Conservation (phyloP, 2,329 filamentous ascomycete species). For the Biscogniauxia sp. region DNA sequence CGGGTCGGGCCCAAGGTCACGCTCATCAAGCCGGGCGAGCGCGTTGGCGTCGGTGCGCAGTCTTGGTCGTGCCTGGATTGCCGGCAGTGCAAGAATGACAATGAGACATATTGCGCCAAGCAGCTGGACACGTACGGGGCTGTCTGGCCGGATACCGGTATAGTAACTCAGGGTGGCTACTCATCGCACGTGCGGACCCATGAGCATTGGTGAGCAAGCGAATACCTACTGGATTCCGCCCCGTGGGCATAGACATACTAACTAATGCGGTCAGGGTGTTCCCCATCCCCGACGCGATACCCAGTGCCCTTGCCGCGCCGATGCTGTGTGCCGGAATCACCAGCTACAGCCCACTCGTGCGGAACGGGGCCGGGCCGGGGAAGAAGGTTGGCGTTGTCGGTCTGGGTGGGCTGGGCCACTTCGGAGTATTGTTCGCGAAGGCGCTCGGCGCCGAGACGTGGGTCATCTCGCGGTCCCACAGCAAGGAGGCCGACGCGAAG, state of each 20-base stretch:
- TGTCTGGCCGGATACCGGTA: slow-evolving; percentile 57
- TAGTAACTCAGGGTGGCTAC: slow-evolving; percentile 61
- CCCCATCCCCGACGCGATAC: slow-evolving; percentile 73
- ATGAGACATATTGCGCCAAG: slow-evolving; percentile 67
- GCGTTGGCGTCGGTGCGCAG: slow-evolving; percentile 69
- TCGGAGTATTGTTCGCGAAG: slow-evolving; percentile 67
- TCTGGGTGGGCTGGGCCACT: slow-evolving; percentile 70
- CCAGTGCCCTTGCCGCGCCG: slow-evolving; percentile 63
- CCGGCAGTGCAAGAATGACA: slow-evolving; percentile 62
- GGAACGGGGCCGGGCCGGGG: slow-evolving; percentile 72
- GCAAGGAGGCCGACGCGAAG: slow-evolving; percentile 58
- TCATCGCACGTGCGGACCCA: slow-evolving; percentile 67
- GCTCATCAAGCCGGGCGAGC: slow-evolving; percentile 58
- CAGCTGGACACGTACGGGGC: slow-evolving; percentile 60
- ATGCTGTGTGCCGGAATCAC: slow-evolving; percentile 87
- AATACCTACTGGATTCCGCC: background rate
- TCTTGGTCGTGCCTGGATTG: slow-evolving; percentile 63
- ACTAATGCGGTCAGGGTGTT: slow-evolving; percentile 46
- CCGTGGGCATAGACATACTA: slow-evolving; percentile 2
- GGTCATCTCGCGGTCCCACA: slow-evolving; percentile 59
- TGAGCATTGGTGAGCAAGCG: slow-evolving; percentile 61
- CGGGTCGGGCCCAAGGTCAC: slow-evolving; percentile 66
- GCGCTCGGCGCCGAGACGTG: slow-evolving; percentile 62
- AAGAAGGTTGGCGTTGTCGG: slow-evolving; percentile 77
- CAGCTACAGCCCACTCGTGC: slow-evolving; percentile 72